Evolutionary conservation across 2,329 filamentous ascomycete species (phyloP), one percentile per base, ranked within the genome.

Genomic region (Acrocalymma vagum): DNA sequence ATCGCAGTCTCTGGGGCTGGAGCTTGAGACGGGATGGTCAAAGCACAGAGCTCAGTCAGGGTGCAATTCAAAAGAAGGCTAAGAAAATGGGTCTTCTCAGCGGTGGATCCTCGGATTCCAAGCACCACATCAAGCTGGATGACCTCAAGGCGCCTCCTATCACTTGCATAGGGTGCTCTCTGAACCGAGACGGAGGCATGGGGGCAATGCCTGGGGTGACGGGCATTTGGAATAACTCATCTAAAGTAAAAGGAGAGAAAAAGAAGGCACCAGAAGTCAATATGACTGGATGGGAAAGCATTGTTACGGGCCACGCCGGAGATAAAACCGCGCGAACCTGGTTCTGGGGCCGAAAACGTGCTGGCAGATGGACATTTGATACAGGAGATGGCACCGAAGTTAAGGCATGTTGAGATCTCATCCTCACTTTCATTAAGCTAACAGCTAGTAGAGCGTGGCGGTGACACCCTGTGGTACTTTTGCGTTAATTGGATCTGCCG

Each of bases 281-380:
- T 31, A 85, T 84, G 75, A 96, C 92, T 3, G 94, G 94, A 1
- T 99, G 94, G 94, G 95, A 99, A 70, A 96, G 93, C 63, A 85
- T 99, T 6, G 83, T 99, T 2, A 99, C 94, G 4, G 93, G 91
- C 8, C 95, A 99, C 65, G 86, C 86, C 61, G 84, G 87, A 35
- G 93, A 97, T 62, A 81, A 85, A 29, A 88, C 83, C 63, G 94
- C 91, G 13, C 84, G 94, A 37, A 97, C 94, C 1, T 99, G 94
- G 94, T 96, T 96, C 72, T 97, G 94, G 92, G 94, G 93, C 5
- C 86, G 90, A 41, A 96, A 95, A 72, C 85, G 87, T 58, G 92
- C 94, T 32, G 94, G 94, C 9, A 81, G 94, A 50, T 99, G 94
- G 94, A 87, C 88, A 1, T 90, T 99, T 55, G 85, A 88, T 52